Conservation (phyloP, 306 rosid genomes). For the Rubus parviflorus region DNA sequence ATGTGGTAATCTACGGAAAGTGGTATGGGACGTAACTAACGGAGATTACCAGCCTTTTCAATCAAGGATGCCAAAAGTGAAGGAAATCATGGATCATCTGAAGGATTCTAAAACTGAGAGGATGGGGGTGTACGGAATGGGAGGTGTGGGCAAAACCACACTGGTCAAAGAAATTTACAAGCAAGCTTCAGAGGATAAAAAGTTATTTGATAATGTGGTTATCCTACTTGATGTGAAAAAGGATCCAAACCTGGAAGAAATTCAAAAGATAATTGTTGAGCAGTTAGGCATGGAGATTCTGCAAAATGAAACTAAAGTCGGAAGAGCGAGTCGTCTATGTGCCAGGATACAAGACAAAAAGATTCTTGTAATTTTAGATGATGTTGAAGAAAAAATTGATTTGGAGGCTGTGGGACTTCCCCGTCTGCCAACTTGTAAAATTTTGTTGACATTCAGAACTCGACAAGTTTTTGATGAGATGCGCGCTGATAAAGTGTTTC, state of each 20-base stretch:
- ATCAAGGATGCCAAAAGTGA: background rate
- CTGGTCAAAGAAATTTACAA: background rate
- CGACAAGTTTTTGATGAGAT: background rate
- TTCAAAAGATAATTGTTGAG: background rate
- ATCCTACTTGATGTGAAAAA: background rate
- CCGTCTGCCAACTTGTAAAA: conserved; percentile 14
- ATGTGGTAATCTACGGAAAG: background rate
- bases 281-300: background rate
- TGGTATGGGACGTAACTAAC: background rate
- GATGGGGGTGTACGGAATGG: background rate
- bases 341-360: too few species aligned
- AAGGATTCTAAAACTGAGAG: background rate
- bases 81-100: background rate
- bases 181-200: background rate
- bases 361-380: background rate
- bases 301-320: background rate
- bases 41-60: background rate
- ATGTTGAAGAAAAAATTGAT: background rate
- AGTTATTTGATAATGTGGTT: background rate
- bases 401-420: conserved; percentile 18
- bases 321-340: background rate
- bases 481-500: background rate
- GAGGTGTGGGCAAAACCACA: background rate
- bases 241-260: background rate
- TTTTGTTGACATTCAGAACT: conserved; percentile 22